phyloP scores from a whole-genome alignment of 225 moss, liverwort and hornwort genomes.

The Polytrichum formosum region DNA sequence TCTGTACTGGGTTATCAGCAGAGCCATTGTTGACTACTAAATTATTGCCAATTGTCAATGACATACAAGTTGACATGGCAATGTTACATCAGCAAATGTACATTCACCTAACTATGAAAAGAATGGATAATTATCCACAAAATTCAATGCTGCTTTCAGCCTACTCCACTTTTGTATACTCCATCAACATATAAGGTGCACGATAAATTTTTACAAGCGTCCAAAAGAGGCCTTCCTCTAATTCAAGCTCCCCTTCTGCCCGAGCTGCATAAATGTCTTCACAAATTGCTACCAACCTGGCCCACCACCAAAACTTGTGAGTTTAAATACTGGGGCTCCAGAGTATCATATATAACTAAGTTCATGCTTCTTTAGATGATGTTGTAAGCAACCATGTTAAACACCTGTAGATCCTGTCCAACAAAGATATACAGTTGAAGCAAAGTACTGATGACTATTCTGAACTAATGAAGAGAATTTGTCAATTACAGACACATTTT shows the following conservation, averaged over 20 bases:
- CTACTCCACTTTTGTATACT: constrained; percentile 54
- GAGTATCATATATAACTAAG: too few relatives aligned
- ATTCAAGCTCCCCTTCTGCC: constrained; percentile 42
- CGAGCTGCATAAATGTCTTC: constrained; percentile 53
- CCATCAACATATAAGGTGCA: constrained; percentile 47
- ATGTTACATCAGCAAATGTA: background rate
- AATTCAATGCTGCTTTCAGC: constrained; percentile 3
- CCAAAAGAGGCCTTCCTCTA: constrained; percentile 54
- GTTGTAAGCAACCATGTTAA: background rate
- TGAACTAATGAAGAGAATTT: too few relatives aligned
- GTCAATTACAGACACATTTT: too few relatives aligned
- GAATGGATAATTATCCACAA: constrained; percentile 17
- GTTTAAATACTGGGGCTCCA: too few relatives aligned
- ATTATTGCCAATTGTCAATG: too few relatives aligned
- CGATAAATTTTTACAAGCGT: constrained; percentile 48
- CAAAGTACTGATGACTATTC: background rate
- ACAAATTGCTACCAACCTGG: constrained; percentile 50
- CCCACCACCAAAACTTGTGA: too few relatives aligned
- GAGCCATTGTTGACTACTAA: too few relatives aligned
- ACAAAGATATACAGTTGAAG: background rate
- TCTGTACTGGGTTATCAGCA: too few relatives aligned
- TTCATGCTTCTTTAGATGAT: too few relatives aligned
- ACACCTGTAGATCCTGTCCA: background rate
- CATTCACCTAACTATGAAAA: background rate
- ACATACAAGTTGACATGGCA: background rate